A percentile compares a stretch with the other conserved stretches of the same genome.
These are phyloP conservation scores for Chaetoscypha palmicola DNA, from an alignment of 2,329 filamentous ascomycete species.

Conservation along the genomic window DNA sequence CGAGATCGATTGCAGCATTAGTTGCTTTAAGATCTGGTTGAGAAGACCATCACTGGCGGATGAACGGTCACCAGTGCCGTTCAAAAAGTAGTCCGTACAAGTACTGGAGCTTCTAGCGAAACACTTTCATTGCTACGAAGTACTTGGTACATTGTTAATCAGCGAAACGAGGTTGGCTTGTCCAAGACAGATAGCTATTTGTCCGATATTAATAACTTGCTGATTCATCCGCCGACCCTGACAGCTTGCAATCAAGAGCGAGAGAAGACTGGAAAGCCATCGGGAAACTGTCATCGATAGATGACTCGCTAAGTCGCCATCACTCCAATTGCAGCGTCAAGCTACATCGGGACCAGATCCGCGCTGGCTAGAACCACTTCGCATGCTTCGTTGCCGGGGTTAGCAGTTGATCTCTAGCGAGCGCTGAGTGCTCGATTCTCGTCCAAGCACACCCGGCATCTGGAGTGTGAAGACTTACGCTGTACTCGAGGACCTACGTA, in stretches of 20 bases:
- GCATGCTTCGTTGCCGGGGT: constrained; percentile 11
- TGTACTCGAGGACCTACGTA: background rate
- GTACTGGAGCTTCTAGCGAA: constrained; percentile 6
- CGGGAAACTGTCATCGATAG: background rate
- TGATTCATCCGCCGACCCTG: background rate
- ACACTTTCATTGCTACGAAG: constrained; percentile 3
- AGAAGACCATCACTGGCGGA: too few species aligned
- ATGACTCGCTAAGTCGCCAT: constrained; percentile 5
- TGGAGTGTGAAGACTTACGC: background rate
- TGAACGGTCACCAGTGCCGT: too few species aligned
- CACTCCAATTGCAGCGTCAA: constrained; percentile 6
- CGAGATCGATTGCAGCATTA: constrained; percentile 5
- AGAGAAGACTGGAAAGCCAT: background rate
- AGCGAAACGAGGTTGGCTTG: background rate
- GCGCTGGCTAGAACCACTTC: constrained; percentile 14
- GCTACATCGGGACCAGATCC: constrained; percentile 15
- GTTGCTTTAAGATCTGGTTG: too few species aligned
- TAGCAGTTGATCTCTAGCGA: background rate
- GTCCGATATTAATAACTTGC: background rate
- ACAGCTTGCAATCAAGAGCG: background rate
- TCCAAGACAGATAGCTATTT: background rate
- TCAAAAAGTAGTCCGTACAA: too few species aligned
- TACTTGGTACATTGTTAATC: too few species aligned
- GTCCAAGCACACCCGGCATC: constrained; percentile 3
- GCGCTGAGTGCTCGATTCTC: constrained; percentile 2